Conservation (phyloP, 345 rosid species). For the Reutealis trisperma region DNA sequence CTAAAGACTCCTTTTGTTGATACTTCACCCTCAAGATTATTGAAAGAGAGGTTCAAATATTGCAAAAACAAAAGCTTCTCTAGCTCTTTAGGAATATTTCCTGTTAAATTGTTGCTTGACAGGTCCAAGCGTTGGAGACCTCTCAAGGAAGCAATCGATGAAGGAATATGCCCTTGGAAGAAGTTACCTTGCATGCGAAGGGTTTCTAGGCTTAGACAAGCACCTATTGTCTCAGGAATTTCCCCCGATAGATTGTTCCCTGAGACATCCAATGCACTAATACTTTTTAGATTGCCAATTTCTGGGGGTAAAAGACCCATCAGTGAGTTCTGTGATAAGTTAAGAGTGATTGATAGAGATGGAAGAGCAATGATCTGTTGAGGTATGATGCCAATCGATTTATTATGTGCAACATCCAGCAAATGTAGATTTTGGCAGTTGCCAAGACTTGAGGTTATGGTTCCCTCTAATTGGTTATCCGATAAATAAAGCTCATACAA, state of each 20-base stretch:
- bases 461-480: constrained; percentile 11
- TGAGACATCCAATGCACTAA: not conserved
- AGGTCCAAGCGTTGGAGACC: constrained; percentile 5
- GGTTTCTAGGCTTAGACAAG: constrained; percentile 1
- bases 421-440: not conserved
- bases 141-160: constrained; percentile 10
- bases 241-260: constrained; percentile 9
- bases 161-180: constrained; percentile 11
- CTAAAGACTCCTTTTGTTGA: constrained; percentile 15
- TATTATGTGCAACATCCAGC: not conserved
- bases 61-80: not conserved
- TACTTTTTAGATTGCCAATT: not conserved
- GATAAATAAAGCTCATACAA: not conserved
- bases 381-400: constrained; percentile 10
- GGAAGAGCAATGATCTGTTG: not conserved
- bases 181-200: constrained; percentile 2
- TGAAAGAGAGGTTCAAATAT: constrained; percentile 8
- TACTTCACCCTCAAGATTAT: constrained; percentile 19
- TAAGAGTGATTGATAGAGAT: not conserved
- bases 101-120: constrained; percentile 12
- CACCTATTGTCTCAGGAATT: constrained; percentile 14
- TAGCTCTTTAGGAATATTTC: constrained; percentile 10
- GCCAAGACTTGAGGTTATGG: constrained; percentile 1
- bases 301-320: not conserved
- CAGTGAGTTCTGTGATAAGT: constrained; percentile 3